A percentile compares a stretch with the other conserved stretches of the same genome.
Evolutionary conservation across 1,284 basidiomycete genomes (phyloP).

Genomic region (Cutaneotrichosporon arboriforme): DNA sequence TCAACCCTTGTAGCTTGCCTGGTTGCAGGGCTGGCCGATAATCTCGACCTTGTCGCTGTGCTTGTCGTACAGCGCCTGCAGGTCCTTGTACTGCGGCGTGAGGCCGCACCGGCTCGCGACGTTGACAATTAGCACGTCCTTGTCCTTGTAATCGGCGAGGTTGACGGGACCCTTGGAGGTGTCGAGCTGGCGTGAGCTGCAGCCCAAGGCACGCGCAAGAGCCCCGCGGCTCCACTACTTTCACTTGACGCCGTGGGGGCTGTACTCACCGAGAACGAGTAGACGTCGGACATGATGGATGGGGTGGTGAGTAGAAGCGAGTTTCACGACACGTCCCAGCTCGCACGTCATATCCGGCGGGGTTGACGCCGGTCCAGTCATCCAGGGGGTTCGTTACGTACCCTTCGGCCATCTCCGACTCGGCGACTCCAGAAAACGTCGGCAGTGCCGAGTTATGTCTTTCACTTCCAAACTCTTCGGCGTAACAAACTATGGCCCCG

Average conservation of each 20-base stretch:
- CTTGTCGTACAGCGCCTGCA: conserved; percentile 77
- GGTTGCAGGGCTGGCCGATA: conserved; percentile 88
- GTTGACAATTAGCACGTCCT: conserved; percentile 47
- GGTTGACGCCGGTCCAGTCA: no score
- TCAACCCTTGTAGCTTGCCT: conserved; percentile 38
- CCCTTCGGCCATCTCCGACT: no score
- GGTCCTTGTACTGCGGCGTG: conserved; percentile 80
- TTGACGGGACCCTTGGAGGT: conserved; percentile 34
- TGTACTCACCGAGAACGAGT: conserved; percentile 34
- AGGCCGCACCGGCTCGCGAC: conserved; percentile 55
- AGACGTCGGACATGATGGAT: conserved; percentile 41
- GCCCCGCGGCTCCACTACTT: neutral
- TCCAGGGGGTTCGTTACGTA: no score
- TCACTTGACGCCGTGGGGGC: neutral
- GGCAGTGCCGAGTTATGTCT: no score
- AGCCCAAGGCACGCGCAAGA: no score
- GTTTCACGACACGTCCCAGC: no score
- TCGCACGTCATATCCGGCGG: no score
- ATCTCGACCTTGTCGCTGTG: conserved; percentile 71
- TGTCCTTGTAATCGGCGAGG: conserved; percentile 40
- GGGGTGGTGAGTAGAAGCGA: neutral
- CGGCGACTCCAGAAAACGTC: no score
- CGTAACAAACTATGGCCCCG: no score
- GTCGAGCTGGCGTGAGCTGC: conserved; percentile 31
- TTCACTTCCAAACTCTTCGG: no score